A percentile compares a stretch with the other conserved stretches of the same genome.
Evolutionary conservation across 2,329 filamentous ascomycete species (phyloP).

Genomic region (Neophaeococcomyces mojaviensis): DNA sequence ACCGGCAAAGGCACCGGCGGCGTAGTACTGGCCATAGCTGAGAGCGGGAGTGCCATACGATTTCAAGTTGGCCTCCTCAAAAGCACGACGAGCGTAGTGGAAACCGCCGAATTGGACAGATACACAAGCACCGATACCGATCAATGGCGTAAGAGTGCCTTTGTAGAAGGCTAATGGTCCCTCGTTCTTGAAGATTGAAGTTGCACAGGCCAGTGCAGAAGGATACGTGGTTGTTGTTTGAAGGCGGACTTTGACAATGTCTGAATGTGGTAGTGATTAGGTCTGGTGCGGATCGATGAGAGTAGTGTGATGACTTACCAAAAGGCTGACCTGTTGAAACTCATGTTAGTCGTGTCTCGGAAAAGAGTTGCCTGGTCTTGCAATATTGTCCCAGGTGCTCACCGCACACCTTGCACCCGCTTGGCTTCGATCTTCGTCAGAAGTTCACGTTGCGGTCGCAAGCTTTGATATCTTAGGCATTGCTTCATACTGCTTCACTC

Average conservation of each 20-base stretch:
- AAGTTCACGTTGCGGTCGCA: too few species aligned
- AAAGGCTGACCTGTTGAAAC: constrained; percentile 53
- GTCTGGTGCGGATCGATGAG: constrained; percentile 27
- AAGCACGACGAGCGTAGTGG: constrained; percentile 78
- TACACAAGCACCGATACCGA: constrained; percentile 92
- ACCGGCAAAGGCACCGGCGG: constrained; percentile 84
- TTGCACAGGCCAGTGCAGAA: constrained; percentile 71
- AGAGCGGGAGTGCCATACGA: constrained; percentile 42
- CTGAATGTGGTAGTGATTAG: constrained; percentile 34
- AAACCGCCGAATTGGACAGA: constrained; percentile 99
- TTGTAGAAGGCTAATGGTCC: constrained; percentile 95
- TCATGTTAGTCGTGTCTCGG: not conserved
- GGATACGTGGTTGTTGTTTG: constrained; percentile 81
- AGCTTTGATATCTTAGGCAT: too few species aligned
- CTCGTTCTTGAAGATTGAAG: constrained; percentile 78
- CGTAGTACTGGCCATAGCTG: constrained; percentile 79
- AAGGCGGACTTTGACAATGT: constrained; percentile 95
- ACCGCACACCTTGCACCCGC: too few species aligned
- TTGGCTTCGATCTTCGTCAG: too few species aligned
- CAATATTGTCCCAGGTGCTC: too few species aligned
- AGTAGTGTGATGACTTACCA: constrained; percentile 40
- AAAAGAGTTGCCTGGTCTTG: too few species aligned
- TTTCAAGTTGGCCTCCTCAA: constrained; percentile 63
- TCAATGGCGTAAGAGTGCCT: constrained; percentile 85
- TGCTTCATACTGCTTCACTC: constrained; percentile 33